phyloP scores from a whole-genome alignment of 352 stramenopile genomes.

The Globisporangium sylvaticum region DNA sequence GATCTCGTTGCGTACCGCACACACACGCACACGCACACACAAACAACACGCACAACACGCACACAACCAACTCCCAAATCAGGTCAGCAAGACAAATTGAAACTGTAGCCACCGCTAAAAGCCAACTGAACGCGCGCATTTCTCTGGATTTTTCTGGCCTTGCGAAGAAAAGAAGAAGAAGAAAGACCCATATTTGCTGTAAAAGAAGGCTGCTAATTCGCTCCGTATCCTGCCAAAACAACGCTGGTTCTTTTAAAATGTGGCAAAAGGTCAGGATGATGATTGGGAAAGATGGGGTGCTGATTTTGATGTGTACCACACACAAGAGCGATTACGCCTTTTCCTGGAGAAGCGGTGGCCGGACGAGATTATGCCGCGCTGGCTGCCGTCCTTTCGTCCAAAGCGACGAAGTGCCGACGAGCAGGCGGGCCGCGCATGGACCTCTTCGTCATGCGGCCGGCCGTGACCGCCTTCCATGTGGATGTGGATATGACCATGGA shows the following conservation, averaged over 20 bases:
- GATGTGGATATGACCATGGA: too few relatives aligned
- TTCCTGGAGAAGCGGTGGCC: conserved; percentile 1
- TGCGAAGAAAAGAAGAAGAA: background rate
- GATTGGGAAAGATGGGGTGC: background rate
- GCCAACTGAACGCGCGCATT: background rate
- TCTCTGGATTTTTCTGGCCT: conserved; percentile 6
- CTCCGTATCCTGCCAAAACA: background rate
- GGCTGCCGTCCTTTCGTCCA: conserved; percentile 6
- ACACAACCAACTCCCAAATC: background rate
- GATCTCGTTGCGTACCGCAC: background rate
- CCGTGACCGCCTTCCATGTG: background rate
- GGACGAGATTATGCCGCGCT: background rate
- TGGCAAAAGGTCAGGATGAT: background rate
- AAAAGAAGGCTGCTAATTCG: background rate
- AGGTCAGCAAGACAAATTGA: background rate
- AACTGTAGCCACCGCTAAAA: background rate
- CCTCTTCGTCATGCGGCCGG: background rate
- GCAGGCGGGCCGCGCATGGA: too few relatives aligned
- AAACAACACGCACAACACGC: background rate
- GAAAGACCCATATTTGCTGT: background rate
- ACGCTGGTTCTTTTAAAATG: background rate
- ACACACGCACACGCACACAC: background rate
- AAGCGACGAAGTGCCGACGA: background rate
- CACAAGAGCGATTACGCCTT: background rate
- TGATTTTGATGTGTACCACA: conserved; percentile 4